Conservation (phyloP, 169 alveolate genomes). For the Eimeria falciformis region DNA sequence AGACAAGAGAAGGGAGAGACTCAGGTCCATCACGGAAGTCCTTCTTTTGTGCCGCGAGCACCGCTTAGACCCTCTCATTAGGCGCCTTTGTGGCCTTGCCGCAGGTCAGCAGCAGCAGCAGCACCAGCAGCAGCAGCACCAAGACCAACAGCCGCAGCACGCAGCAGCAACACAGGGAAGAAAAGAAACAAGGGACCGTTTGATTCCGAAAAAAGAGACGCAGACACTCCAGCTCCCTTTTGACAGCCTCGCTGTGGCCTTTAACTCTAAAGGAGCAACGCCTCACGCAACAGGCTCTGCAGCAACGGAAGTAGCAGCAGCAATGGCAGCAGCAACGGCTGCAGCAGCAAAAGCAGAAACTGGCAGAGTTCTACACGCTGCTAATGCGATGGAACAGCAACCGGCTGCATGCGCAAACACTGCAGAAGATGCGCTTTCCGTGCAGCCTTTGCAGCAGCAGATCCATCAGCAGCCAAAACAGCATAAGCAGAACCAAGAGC, state of each 20-base stretch:
- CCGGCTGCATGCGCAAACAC: neutral
- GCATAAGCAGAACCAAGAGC: neutral
- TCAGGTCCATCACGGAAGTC: constrained; percentile 29
- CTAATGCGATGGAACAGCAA: neutral
- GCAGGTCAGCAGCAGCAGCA: neutral
- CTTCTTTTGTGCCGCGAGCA: constrained; percentile 49
- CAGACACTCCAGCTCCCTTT: too few relatives aligned
- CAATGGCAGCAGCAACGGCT: constrained; percentile 28
- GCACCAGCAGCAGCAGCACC: constrained; percentile 4
- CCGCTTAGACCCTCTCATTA: constrained; percentile 49
- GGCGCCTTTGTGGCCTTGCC: constrained; percentile 32
- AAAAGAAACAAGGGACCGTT: neutral
- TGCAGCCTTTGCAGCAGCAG: neutral
- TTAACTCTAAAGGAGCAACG: too few relatives aligned
- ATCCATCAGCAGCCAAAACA: neutral
- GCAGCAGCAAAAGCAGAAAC: neutral
- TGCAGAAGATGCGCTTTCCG: neutral
- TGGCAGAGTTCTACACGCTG: neutral
- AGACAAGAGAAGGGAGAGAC: constrained; percentile 47
- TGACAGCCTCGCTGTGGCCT: too few relatives aligned
- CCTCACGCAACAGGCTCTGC: neutral
- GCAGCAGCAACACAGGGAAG: constrained; percentile 6
- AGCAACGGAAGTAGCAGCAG: neutral
- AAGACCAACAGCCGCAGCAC: constrained; percentile 19
- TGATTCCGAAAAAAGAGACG: too few relatives aligned